A percentile compares a stretch with the other conserved stretches of the same genome.
Evolutionary conservation across 192 early-diverging fungal species (phyloP).

Genomic region (Backusella circina): DNA sequence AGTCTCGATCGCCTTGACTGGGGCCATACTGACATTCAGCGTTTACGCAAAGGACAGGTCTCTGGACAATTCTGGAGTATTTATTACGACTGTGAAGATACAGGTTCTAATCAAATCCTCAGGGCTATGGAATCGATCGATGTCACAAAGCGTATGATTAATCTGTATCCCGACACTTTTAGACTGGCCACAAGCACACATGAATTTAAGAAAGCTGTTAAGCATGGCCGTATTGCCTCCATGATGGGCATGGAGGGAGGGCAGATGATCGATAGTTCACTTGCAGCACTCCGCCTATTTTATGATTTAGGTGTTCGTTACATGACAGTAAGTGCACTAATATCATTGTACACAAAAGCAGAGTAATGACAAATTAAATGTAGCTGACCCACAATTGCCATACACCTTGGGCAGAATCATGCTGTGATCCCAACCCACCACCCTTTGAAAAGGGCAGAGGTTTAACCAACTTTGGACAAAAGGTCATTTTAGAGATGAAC

Average conservation of each 20-base stretch:
- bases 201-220: slow-evolving; percentile 43
- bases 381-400: slow-evolving; percentile 61
- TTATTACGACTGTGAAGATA: slow-evolving; percentile 24
- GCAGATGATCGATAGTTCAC: slow-evolving; percentile 58
- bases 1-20: slow-evolving; percentile 13
- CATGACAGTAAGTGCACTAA: slow-evolving; percentile 46
- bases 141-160: slow-evolving; percentile 55
- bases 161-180: slow-evolving; percentile 42
- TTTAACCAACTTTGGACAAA: slow-evolving; percentile 49
- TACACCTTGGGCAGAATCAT: slow-evolving; percentile 52
- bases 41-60: slow-evolving; percentile 24
- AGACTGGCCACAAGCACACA: slow-evolving; percentile 36
- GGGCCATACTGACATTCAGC: slow-evolving; percentile 29
- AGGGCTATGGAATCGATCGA: slow-evolving; percentile 53
- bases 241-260: slow-evolving; percentile 69
- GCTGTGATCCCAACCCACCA: slow-evolving; percentile 45
- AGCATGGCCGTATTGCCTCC: slow-evolving; percentile 47
- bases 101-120: slow-evolving; percentile 22
- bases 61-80: slow-evolving; percentile 39
- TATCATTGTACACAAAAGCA: neutral
- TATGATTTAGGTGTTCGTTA: slow-evolving; percentile 62
- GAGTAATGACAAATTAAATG: neutral
- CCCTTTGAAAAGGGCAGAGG: slow-evolving; percentile 40
- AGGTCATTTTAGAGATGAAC: slow-evolving; percentile 65
- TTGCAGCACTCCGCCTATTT: slow-evolving; percentile 48